Percentiles rank a stretch among this genome's conserved stretches.
phyloP scores from a whole-genome alignment of 2,329 filamentous ascomycete genomes.

The Penicillium freii region DNA sequence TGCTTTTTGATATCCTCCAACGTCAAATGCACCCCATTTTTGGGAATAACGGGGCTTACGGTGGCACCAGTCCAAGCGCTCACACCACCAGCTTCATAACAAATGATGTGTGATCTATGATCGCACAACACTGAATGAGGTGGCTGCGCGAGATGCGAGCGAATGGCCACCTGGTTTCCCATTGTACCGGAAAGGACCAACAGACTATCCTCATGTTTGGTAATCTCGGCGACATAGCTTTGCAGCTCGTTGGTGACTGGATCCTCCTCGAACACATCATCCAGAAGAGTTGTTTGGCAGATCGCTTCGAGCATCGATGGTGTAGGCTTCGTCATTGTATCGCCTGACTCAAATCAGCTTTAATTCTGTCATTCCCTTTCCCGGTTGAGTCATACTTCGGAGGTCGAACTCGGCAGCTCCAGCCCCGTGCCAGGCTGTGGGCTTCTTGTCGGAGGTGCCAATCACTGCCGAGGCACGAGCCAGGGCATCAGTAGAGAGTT shows the following conservation, averaged over 20 bases:
- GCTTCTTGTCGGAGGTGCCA: conserved; percentile 6
- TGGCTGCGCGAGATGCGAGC: conserved; percentile 73
- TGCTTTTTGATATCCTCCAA: conserved; percentile 71
- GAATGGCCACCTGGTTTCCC: conserved; percentile 85
- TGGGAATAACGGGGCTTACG: conserved; percentile 63
- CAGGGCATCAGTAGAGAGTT: conserved; percentile 19
- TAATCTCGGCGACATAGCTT: conserved; percentile 67
- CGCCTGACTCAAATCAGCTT: conserved; percentile 46
- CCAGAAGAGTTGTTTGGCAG: conserved; percentile 68
- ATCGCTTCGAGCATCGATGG: conserved; percentile 79
- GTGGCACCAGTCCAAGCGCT: conserved; percentile 70
- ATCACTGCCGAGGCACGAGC: conserved; percentile 1
- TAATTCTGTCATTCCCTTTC: not conserved
- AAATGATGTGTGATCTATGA: conserved; percentile 71
- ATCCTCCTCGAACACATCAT: conserved; percentile 83
- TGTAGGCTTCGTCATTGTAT: conserved; percentile 74
- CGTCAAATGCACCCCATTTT: conserved; percentile 71
- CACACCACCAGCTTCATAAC: conserved; percentile 64
- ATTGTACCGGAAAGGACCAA: conserved; percentile 89
- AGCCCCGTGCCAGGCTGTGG: conserved; percentile 42
- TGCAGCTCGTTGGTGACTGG: conserved; percentile 75
- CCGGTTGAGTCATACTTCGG: conserved; percentile 42
- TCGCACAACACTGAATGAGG: conserved; percentile 81
- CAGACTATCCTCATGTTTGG: conserved; percentile 72
- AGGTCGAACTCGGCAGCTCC: conserved; percentile 58